phyloP scores from a whole-genome alignment of 805 yeast species.

The Soucietia sequanensis region DNA sequence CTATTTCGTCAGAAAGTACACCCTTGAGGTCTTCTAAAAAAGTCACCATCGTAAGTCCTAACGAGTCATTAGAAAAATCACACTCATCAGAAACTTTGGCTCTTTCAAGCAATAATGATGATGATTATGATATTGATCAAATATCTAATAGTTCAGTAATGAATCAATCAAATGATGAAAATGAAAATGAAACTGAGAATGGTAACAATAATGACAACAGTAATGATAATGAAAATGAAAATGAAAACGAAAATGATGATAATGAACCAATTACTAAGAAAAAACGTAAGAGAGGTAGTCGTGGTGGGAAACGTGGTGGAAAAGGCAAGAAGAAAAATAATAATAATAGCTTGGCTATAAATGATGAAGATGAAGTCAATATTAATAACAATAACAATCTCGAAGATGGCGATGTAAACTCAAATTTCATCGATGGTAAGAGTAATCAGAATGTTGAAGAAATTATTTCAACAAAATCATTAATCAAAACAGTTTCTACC shows the following conservation, averaged over 20 bases:
- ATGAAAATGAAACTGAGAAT: slow-evolving; percentile 15
- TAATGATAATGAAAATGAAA: slow-evolving; percentile 2
- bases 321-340: slow-evolving; percentile 8
- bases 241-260: slow-evolving; percentile 10
- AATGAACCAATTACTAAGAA: slow-evolving; percentile 29
- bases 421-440: no score
- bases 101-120: no score
- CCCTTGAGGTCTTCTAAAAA: slow-evolving; percentile 9
- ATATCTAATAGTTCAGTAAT: neutral
- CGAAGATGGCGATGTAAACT: slow-evolving; percentile 7
- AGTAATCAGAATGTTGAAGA: slow-evolving; percentile 11
- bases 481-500: slow-evolving; percentile 20
- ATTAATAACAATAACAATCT: slow-evolving; percentile 6
- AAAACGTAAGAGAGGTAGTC: slow-evolving; percentile 77
- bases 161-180: slow-evolving; percentile 6
- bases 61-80: slow-evolving; percentile 9
- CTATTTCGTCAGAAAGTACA: neutral
- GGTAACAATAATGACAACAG: slow-evolving; percentile 4
- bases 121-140: slow-evolving; percentile 3
- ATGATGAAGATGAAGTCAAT: slow-evolving; percentile 1
- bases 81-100: neutral
- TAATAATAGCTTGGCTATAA: slow-evolving; percentile 5
- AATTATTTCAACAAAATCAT: slow-evolving; percentile 26
- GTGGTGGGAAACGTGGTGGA: slow-evolving; percentile 72
- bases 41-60: slow-evolving; percentile 21